Percentiles rank a stretch among this genome's conserved stretches.
These are phyloP conservation scores for Elymus sibiricus DNA, from an alignment of 176 grass and related monocot species.

Conservation along the genomic window DNA sequence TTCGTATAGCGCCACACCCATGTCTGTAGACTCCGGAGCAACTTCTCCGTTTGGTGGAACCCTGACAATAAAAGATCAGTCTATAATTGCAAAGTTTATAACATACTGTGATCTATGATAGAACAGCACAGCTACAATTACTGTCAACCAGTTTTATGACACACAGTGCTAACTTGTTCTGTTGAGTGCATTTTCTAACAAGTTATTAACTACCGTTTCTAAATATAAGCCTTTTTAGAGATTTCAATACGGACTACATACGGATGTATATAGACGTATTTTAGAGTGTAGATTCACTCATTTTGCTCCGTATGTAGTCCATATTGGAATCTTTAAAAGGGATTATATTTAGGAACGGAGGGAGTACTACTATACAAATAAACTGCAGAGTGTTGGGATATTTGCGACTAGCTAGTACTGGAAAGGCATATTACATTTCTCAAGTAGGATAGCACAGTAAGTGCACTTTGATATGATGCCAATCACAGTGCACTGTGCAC, in stretches of 20 bases:
- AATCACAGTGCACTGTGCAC: too few relatives aligned
- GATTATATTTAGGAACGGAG: too few relatives aligned
- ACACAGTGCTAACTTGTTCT: background rate
- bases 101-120: background rate
- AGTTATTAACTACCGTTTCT: background rate
- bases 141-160: background rate
- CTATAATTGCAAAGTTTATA: background rate
- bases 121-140: background rate
- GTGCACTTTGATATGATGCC: background rate
- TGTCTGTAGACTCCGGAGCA: slow-evolving; percentile 73
- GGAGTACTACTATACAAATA: background rate
- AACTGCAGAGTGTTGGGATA: background rate
- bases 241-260: too few relatives aligned
- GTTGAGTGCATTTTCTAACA: background rate
- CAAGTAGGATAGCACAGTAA: background rate
- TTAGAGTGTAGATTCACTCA: too few relatives aligned
- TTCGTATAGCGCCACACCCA: slow-evolving; percentile 61
- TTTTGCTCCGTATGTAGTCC: too few relatives aligned
- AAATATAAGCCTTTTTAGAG: too few relatives aligned
- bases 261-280: too few relatives aligned
- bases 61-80: slow-evolving; percentile 10
- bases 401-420: background rate
- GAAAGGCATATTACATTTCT: background rate
- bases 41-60: slow-evolving; percentile 55
- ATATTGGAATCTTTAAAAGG: too few relatives aligned